Evolutionary conservation across 441 rosid species (phyloP).

Genomic region (Populus hybrid): DNA sequence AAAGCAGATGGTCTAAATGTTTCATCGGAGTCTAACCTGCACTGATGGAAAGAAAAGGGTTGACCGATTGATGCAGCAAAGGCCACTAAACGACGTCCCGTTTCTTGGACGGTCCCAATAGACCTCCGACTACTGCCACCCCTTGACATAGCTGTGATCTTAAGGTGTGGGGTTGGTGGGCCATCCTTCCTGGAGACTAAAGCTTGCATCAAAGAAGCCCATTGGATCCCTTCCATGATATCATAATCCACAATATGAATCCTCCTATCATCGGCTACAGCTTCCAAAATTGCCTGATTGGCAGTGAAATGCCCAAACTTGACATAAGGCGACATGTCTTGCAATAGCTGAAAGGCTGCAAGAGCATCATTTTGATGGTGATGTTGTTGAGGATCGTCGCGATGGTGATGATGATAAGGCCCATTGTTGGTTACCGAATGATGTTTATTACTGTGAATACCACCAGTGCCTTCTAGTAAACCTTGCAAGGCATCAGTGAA

Average conservation of each 20-base stretch:
- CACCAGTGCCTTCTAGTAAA: conserved; percentile 42
- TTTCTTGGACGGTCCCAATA: conserved; percentile 59
- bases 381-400: conserved; percentile 14
- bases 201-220: conserved; percentile 86
- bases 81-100: conserved; percentile 60
- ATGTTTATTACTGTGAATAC: conserved; percentile 16
- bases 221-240: conserved; percentile 78
- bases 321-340: conserved; percentile 74
- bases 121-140: conserved; percentile 47
- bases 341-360: conserved; percentile 69
- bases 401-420: conserved; percentile 20
- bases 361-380: conserved; percentile 48
- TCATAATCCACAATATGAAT: conserved; percentile 77
- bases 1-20: conserved; percentile 45
- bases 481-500: conserved; percentile 68
- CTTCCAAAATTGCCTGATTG: conserved; percentile 74
- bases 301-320: conserved; percentile 82
- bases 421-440: conserved; percentile 22
- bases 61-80: conserved; percentile 73
- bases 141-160: conserved; percentile 72
- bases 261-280: conserved; percentile 48
- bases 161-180: conserved; percentile 53
- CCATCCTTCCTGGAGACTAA: conserved; percentile 59
- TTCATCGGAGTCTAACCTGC: conserved; percentile 52
- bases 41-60: conserved; percentile 70